Evolutionary conservation across 2,329 filamentous ascomycete species (phyloP).

Genomic region (Eutypella sp.): DNA sequence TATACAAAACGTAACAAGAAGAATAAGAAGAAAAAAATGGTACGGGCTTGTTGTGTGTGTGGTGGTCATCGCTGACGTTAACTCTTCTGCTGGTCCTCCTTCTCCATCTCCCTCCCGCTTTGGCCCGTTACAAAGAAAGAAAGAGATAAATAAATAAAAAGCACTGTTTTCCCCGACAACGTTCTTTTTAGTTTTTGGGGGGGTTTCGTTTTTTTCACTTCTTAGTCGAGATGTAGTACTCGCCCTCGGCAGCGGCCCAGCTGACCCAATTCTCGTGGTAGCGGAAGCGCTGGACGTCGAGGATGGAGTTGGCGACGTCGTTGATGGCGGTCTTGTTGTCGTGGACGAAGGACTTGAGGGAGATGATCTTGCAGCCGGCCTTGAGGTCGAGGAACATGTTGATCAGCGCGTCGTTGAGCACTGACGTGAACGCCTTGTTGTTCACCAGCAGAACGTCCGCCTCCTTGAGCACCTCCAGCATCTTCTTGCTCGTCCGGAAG

Average conservation of each 20-base stretch:
- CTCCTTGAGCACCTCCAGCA: slow-evolving; percentile 68
- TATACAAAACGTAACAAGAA: too few species aligned
- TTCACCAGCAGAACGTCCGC: slow-evolving; percentile 97
- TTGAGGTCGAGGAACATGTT: slow-evolving; percentile 93
- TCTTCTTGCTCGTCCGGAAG: slow-evolving; percentile 68
- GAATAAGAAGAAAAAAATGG: slow-evolving; percentile 1
- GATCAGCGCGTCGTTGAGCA: slow-evolving; percentile 78
- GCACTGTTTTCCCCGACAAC: too few species aligned
- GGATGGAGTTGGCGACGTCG: slow-evolving; percentile 71
- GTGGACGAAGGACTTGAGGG: slow-evolving; percentile 85
- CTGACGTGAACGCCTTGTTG: slow-evolving; percentile 91
- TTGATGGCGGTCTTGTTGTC: slow-evolving; percentile 71
- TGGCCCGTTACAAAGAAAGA: too few species aligned
- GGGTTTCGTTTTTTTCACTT: too few species aligned
- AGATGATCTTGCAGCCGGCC: slow-evolving; percentile 82
- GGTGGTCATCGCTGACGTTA: slow-evolving; percentile 1
- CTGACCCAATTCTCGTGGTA: slow-evolving; percentile 74
- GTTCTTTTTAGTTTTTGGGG: too few species aligned
- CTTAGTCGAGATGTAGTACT: slow-evolving; percentile 84
- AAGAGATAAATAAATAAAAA: neutral
- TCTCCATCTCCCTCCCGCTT: too few species aligned
- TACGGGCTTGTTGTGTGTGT: too few species aligned
- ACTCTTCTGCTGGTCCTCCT: neutral
- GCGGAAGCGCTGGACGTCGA: slow-evolving; percentile 64
- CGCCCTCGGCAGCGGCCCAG: slow-evolving; percentile 81